phyloP scores from a whole-genome alignment of 495 filamentous ascomycete species.

The Neurospora sp. region DNA sequence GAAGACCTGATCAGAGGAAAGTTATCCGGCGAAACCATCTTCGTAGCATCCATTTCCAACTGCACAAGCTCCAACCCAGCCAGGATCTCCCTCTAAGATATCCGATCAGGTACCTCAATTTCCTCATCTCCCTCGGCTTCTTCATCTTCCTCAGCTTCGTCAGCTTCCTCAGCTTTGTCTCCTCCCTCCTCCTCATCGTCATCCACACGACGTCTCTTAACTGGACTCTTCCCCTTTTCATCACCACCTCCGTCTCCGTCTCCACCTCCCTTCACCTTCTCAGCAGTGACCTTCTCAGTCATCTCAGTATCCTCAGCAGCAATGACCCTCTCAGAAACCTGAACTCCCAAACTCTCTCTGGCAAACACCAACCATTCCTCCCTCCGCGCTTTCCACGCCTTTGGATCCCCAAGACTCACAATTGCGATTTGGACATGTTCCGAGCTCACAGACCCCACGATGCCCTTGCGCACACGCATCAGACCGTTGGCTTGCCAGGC shows the following conservation, averaged over 20 bases:
- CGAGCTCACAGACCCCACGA: neutral
- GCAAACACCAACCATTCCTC: neutral
- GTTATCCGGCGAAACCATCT: neutral
- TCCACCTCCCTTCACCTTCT: neutral
- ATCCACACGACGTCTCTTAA: neutral
- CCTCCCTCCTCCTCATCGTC: neutral
- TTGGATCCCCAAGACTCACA: neutral
- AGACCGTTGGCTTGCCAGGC: neutral
- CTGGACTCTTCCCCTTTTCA: neutral
- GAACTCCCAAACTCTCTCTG: neutral
- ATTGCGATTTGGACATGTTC: neutral
- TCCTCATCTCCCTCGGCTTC: too few species aligned
- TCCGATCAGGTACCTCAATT: too few species aligned
- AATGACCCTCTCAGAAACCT: neutral
- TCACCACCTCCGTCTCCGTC: neutral
- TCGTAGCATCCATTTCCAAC: neutral
- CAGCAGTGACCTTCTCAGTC: neutral
- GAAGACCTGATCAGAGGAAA: neutral
- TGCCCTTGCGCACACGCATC: neutral
- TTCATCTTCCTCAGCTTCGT: neutral
- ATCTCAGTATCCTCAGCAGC: neutral
- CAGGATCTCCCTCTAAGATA: neutral
- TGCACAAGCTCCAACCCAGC: neutral
- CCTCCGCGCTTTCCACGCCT: neutral
- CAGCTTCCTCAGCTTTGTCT: neutral